Percentiles rank a stretch among this genome's conserved stretches.
phyloP scores from a whole-genome alignment of 768 basidiomycete genomes.

The Rhodosporidiobolus sp. region DNA sequence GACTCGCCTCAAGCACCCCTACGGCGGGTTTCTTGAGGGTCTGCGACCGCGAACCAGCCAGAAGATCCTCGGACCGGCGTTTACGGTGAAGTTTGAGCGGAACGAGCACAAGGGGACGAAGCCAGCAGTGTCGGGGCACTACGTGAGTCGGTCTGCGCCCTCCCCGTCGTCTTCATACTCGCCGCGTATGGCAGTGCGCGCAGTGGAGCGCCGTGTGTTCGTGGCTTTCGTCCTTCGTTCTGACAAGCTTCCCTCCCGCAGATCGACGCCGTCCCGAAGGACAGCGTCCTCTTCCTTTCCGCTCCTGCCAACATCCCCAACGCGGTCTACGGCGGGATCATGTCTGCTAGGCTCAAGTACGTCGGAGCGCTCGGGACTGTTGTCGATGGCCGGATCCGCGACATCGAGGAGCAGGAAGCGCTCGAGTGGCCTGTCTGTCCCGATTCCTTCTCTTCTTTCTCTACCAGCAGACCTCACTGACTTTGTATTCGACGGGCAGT shows the following conservation, averaged over 20 bases:
- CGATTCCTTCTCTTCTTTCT: not conserved
- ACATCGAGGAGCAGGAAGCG: conserved; percentile 25
- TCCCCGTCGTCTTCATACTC: too few relatives aligned
- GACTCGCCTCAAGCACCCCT: conserved; percentile 4
- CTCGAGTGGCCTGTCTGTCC: conserved; percentile 3
- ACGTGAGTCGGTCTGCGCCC: not conserved
- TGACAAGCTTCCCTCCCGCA: not conserved
- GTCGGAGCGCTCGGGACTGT: conserved; percentile 20
- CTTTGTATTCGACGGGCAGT: not conserved
- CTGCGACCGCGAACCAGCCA: too few relatives aligned
- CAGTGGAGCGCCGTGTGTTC: too few relatives aligned
- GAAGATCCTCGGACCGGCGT: not conserved
- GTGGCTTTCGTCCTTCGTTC: too few relatives aligned
- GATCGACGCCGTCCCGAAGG: conserved; percentile 22
- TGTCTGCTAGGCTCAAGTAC: conserved; percentile 2
- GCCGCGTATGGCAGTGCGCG: too few relatives aligned
- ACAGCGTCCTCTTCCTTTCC: conserved; percentile 23
- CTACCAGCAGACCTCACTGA: too few relatives aligned
- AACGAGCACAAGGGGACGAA: not conserved
- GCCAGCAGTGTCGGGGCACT: not conserved
- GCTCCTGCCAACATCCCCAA: conserved; percentile 21
- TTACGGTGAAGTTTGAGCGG: not conserved
- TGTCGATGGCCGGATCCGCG: conserved; percentile 25
- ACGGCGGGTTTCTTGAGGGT: not conserved
- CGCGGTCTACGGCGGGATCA: conserved; percentile 26